A percentile compares a stretch with the other conserved stretches of the same genome.
Conservation (phyloP, 176 grass and related monocot genomes). For the Tillandsia fasciculata region DNA sequence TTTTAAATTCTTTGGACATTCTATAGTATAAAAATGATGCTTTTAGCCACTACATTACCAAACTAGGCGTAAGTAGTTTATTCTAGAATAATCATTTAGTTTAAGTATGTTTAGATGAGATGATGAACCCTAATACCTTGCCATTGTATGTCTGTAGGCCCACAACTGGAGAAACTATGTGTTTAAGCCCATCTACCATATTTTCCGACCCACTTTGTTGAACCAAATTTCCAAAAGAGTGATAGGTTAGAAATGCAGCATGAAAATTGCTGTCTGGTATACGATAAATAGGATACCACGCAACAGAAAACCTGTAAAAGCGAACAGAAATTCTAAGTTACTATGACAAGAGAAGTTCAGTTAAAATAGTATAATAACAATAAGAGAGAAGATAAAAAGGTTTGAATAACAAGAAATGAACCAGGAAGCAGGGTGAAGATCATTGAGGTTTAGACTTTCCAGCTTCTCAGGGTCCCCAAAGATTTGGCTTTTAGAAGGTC, state of each 20-base stretch:
- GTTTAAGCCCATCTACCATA: background rate
- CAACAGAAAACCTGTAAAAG: constrained; percentile 73
- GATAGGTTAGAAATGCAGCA: constrained; percentile 85
- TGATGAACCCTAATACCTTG: constrained; percentile 36
- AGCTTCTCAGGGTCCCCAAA: constrained; percentile 48
- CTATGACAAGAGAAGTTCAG: background rate
- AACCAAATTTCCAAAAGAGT: constrained; percentile 66
- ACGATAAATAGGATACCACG: constrained; percentile 93
- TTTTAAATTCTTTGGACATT: too few species aligned
- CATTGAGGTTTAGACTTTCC: constrained; percentile 30
- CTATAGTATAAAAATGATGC: too few species aligned
- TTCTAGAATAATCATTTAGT: background rate
- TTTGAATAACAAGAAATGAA: constrained; percentile 28
- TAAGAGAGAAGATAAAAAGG: constrained; percentile 4
- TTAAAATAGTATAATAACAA: background rate
- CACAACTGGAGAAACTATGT: constrained; percentile 39
- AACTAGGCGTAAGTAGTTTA: background rate
- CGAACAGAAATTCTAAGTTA: constrained; percentile 5
- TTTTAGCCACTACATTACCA: too few species aligned
- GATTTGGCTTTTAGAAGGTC: constrained; percentile 29
- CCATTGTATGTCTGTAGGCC: constrained; percentile 74
- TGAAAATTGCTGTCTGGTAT: constrained; percentile 82
- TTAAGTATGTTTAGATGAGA: background rate
- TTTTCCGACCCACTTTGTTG: constrained; percentile 9
- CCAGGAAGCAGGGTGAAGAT: constrained; percentile 86